Base-by-base conservation (phyloP, 371 early-diverging fungal genomes). In the Apophysomyces ossiformis region DNA sequence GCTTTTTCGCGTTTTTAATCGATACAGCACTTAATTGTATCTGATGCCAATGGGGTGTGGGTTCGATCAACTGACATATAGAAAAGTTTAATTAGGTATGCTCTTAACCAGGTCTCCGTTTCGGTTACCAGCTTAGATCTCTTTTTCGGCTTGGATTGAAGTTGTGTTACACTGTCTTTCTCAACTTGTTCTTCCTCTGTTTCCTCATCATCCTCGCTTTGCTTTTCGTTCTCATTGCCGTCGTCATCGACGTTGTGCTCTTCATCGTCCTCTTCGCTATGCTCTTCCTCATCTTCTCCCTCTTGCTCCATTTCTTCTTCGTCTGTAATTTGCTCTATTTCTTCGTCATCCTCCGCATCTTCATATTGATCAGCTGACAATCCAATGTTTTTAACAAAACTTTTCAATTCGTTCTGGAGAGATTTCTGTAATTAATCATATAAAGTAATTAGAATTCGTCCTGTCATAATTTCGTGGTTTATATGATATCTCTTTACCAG, bases 41-140 rank as follows among this genome's bases (percentile, higher is more conserved):
- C 16, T 74, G 71, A 65, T 85, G 76, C 87, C 87, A 87, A 57
- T 79, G 81, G 1, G 87, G 83, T 4, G 81, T 76, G 15, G 87
- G 87, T 56, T 84, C 79, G 64, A 85, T 58, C 37, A 72, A 61
- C 73, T 76, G 43, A 50, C 32, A 61, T 60, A 57, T 60, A 57
- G 32, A 26, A 46, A 43, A 36, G 44, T 15, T 39, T 26, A 26
- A 50, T 39, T 36, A 57, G 16, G n/a, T 11, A 35, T 16, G 32
- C 36, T 15, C 15, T 15, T 46, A 1, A 45, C 12, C 8, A 16
- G 0, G 6, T 43, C 63, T 45, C 64, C 54, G 61, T 50, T 41
- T 60, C 64, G 39, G 63, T 70, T 50, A 50, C 54, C 54, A 50
- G 21, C 18, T 66, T 68, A 12, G 68, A 59, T 32, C 54, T 54